Conservation (phyloP, 768 basidiomycete species). For the Termitomyces sp. region DNA sequence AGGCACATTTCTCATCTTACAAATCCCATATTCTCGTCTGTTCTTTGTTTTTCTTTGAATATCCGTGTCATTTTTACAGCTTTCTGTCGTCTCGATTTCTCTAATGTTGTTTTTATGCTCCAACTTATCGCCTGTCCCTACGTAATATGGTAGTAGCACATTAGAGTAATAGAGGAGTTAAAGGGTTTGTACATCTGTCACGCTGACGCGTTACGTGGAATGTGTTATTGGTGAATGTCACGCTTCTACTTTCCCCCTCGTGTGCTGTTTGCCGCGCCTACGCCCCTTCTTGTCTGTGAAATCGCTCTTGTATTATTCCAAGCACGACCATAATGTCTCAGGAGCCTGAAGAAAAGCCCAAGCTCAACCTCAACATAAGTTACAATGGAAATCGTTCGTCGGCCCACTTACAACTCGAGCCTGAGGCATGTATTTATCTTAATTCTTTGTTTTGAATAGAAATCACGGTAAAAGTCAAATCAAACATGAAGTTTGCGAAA, state of each 20-base stretch:
- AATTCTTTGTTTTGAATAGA: conserved; percentile 27
- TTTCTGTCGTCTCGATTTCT: not conserved
- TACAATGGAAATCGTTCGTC: conserved; percentile 50
- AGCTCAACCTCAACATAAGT: conserved; percentile 54
- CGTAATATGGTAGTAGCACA: not conserved
- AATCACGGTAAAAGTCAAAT: conserved; percentile 63
- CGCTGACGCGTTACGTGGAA: conserved; percentile 2
- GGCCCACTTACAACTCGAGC: not conserved
- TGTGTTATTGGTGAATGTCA: conserved; percentile 5
- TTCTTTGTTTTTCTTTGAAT: not conserved
- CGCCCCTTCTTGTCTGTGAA: not conserved
- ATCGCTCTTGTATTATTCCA: not conserved
- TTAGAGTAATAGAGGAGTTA: not conserved
- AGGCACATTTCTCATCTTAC: too few relatives aligned
- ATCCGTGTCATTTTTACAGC: not conserved
- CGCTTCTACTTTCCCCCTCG: not conserved
- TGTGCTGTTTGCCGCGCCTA: conserved; percentile 4
- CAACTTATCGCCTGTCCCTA: not conserved
- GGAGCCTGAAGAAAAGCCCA: conserved; percentile 61
- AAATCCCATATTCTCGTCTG: not conserved
- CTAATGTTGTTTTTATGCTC: not conserved
- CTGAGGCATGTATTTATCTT: not conserved
- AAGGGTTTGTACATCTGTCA: too few relatives aligned
- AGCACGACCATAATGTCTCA: conserved; percentile 31
- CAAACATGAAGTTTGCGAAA: conserved; percentile 57